A percentile compares a stretch with the other conserved stretches of the same genome.
phyloP scores from a whole-genome alignment of 2,329 filamentous ascomycete species.

The Penicillium sp. region DNA sequence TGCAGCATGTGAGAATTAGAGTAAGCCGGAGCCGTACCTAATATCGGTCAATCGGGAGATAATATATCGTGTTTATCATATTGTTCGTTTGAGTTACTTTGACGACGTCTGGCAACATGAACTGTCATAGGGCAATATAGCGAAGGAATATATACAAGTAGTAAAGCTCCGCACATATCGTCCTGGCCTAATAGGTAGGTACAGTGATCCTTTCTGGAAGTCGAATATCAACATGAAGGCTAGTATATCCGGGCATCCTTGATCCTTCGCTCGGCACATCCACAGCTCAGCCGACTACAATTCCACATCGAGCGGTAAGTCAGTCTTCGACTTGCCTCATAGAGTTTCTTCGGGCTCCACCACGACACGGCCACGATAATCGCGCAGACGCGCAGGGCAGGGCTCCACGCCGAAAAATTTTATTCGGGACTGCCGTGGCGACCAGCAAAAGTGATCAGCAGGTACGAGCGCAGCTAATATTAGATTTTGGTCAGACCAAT shows the following conservation, averaged over 20 bases:
- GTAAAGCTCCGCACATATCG: no score
- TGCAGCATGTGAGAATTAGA: neutral
- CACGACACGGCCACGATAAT: constrained; percentile 6
- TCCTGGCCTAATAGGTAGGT: no score
- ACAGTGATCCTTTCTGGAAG: neutral
- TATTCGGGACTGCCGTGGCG: constrained; percentile 3
- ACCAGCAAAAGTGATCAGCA: constrained; percentile 5
- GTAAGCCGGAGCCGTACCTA: no score
- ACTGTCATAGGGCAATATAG: no score
- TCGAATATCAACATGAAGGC: neutral
- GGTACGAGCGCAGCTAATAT: neutral
- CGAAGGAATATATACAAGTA: no score
- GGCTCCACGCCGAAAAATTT: constrained; percentile 14
- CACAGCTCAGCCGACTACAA: neutral
- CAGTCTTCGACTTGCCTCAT: constrained; percentile 8
- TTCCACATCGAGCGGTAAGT: constrained; percentile 8
- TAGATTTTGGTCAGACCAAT: neutral
- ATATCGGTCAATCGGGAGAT: neutral
- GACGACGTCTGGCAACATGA: no score
- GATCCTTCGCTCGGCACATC: constrained; percentile 11
- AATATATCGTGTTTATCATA: no score
- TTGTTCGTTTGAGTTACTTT: no score
- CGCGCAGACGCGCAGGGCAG: constrained; percentile 9
- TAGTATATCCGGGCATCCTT: neutral
- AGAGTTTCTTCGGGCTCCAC: constrained; percentile 13